Evolutionary conservation across 169 alveolate genomes (phyloP).

Genomic region (Ichthyophthirius multifiliis): DNA sequence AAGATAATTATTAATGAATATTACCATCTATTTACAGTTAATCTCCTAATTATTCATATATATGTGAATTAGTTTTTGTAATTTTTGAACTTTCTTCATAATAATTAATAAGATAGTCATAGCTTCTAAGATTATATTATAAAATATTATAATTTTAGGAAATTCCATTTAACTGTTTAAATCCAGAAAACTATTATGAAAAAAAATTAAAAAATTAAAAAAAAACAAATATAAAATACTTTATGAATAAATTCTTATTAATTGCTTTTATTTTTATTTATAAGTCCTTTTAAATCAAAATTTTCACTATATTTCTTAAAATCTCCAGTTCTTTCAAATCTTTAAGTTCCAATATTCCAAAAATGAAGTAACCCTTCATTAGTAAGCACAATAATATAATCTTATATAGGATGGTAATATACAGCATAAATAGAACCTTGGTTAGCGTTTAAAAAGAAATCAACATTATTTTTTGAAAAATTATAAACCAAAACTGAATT

Average conservation of each 20-base stretch:
- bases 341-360: conserved; percentile 12
- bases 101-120: neutral
- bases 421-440: neutral
- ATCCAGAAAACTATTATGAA: no score
- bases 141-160: neutral
- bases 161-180: neutral
- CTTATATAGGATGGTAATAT: neutral
- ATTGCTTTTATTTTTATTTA: neutral
- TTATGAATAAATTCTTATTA: no score
- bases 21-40: neutral
- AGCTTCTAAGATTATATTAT: neutral
- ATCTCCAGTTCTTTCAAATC: neutral
- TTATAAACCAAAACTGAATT: neutral
- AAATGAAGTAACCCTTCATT: conserved; percentile 6
- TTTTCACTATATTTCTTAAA: neutral
- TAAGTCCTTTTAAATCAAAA: neutral
- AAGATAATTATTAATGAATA: neutral
- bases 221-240: no score
- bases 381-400: neutral
- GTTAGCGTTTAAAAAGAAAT: neutral
- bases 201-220: no score
- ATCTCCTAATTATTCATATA: neutral
- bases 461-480: neutral
- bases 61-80: neutral
- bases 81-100: neutral